Conservation (phyloP, 257 asterid genomes). For the Misopates orontium region DNA sequence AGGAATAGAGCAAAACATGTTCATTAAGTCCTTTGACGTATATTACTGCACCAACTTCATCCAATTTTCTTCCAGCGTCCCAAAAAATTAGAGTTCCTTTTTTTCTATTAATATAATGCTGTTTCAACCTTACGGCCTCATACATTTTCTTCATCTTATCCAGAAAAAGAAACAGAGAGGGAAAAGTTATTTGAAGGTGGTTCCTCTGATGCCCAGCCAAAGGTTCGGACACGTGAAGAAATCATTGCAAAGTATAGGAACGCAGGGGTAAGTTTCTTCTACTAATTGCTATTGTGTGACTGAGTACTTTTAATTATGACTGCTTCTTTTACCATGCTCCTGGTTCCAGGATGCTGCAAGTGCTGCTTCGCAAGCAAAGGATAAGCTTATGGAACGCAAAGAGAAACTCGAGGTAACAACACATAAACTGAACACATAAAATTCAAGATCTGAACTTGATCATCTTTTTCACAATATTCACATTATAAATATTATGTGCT, state of each 20-base stretch:
- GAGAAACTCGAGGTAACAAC: conserved; percentile 85
- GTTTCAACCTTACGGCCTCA: conserved; percentile 19
- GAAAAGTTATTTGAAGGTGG: conserved; percentile 76
- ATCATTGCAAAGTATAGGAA: conserved; percentile 87
- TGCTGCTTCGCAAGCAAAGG: conserved; percentile 81
- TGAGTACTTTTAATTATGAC: conserved; percentile 20
- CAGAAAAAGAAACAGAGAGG: conserved; percentile 63
- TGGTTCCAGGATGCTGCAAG: conserved; percentile 67
- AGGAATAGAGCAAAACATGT: no score
- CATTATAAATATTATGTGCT: no score
- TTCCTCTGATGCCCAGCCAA: conserved; percentile 62
- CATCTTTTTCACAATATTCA: no score
- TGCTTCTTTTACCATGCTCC: conserved; percentile 19
- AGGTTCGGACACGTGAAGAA: conserved; percentile 75
- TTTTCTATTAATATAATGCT: conserved; percentile 4
- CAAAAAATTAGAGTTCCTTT: background rate
- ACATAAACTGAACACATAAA: background rate
- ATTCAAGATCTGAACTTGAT: background rate
- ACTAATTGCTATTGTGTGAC: conserved; percentile 22
- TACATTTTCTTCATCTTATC: conserved; percentile 14
- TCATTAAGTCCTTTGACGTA: no score
- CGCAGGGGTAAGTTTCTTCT: conserved; percentile 56
- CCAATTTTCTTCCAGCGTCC: background rate
- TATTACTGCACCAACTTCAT: no score
- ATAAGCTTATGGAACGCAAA: conserved; percentile 79